Percentiles rank a stretch among this genome's conserved stretches.
These are phyloP conservation scores for Adansonia madagascariensis DNA, from an alignment of 441 rosid species.

Conservation along the genomic window DNA sequence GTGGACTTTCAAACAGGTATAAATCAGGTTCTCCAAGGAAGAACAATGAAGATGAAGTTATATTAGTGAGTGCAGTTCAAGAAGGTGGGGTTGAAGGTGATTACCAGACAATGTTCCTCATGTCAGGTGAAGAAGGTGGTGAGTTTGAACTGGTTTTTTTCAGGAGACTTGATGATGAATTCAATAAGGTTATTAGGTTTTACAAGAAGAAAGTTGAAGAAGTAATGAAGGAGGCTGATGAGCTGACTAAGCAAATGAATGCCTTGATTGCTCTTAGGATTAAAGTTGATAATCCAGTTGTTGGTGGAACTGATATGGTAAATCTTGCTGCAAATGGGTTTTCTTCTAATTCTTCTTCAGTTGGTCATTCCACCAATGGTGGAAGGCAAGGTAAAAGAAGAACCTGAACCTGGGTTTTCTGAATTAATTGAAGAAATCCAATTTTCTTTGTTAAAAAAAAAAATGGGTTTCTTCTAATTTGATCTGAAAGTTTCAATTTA, in stretches of 20 bases:
- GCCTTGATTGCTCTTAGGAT: conserved; percentile 77
- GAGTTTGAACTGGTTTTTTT: conserved; percentile 65
- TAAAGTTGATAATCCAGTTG: conserved; percentile 56
- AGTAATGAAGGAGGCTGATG: conserved; percentile 65
- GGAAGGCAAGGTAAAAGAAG: conserved; percentile 39
- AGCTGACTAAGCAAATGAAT: conserved; percentile 73
- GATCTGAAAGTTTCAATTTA: background rate
- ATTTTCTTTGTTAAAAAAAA: background rate
- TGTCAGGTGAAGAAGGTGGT: conserved; percentile 61
- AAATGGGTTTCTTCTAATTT: background rate
- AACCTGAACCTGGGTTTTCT: background rate
- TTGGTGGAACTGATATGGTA: conserved; percentile 26
- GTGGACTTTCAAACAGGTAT: conserved; percentile 58
- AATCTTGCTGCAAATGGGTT: conserved; percentile 27
- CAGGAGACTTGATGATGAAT: conserved; percentile 62
- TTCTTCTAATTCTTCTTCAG: conserved; percentile 31
- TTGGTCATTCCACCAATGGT: conserved; percentile 36
- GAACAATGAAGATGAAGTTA: conserved; percentile 55
- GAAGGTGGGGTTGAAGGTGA: conserved; percentile 26
- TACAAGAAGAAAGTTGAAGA: conserved; percentile 56
- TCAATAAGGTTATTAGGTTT: conserved; percentile 67
- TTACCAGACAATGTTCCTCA: conserved; percentile 56
- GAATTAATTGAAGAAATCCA: background rate
- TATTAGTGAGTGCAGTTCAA: conserved; percentile 42
- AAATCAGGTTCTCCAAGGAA: conserved; percentile 38